Percentiles rank a stretch among this genome's conserved stretches.
These are phyloP conservation scores for Teunomyces barrocoloradensis DNA, from an alignment of 805 yeast species.

Conservation along the genomic window DNA sequence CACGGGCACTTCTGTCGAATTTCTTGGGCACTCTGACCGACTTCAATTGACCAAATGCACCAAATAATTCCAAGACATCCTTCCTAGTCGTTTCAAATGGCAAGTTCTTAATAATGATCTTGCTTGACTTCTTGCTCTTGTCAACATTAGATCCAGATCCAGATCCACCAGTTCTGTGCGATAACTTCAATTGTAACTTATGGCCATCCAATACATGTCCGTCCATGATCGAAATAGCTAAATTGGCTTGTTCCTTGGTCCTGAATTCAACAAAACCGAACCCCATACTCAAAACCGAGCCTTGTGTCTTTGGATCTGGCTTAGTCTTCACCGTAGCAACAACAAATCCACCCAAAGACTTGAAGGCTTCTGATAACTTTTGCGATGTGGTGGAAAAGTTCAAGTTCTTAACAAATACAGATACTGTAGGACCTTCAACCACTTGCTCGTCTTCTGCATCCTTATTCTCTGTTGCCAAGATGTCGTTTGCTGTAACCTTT, in stretches of 20 bases:
- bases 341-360: slow-evolving; percentile 72
- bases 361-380: slow-evolving; percentile 60
- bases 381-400: slow-evolving; percentile 73
- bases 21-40: slow-evolving; percentile 96
- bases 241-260: slow-evolving; percentile 71
- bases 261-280: slow-evolving; percentile 93
- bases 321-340: slow-evolving; percentile 82
- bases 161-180: slow-evolving; percentile 64
- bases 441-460: slow-evolving; percentile 40
- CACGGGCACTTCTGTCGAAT: slow-evolving; percentile 91
- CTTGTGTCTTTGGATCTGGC: slow-evolving; percentile 75
- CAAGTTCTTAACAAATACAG: slow-evolving; percentile 88
- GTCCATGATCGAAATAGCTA: slow-evolving; percentile 71
- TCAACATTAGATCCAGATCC: slow-evolving; percentile 17
- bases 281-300: slow-evolving; percentile 85
- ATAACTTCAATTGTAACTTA: slow-evolving; percentile 80
- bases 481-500: slow-evolving; percentile 43
- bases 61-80: slow-evolving; percentile 88
- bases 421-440: slow-evolving; percentile 72
- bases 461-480: slow-evolving; percentile 30
- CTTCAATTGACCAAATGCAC: slow-evolving; percentile 90
- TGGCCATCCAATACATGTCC: slow-evolving; percentile 86
- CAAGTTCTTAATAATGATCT: slow-evolving; percentile 91
- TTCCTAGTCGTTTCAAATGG: slow-evolving; percentile 95
- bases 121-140: slow-evolving; percentile 50